Evolutionary conservation across 805 yeast species (phyloP), one percentile per base, ranked within the genome.

Genomic region (Cyberlindnera mississippiensis): DNA sequence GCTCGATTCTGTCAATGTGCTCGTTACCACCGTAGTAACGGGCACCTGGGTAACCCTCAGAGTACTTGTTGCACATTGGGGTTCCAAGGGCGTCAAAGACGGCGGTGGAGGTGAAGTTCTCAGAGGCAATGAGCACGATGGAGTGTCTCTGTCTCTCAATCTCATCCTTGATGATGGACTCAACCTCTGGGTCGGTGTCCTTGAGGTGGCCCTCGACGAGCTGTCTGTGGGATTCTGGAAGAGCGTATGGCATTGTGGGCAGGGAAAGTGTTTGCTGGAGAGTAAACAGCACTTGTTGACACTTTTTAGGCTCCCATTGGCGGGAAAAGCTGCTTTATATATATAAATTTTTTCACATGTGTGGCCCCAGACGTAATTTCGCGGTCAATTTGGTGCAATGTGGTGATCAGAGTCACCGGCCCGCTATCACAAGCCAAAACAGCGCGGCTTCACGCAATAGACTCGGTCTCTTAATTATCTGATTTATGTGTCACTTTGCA

Each of bases 11-110:
- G 70, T 91, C 99, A 58, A 91, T 91, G 69, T 80, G 84, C 68
- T 91, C 89, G 63, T 91, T 91, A 65, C 99, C 99, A 66, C 99
- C 99, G 64, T 91, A 91, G 73, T 91, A 91, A 66, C 99, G 81
- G 50, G 89, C 96, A 53, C 96, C 96, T 32, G 99, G 99, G 69
- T 91, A 91, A 51, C 98, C 98, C 69, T 91, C 99, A 10, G 97
- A 89, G 71, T 91, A 91, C 72, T 91, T 91, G 78, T 91, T 91
- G 67, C 86, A 90, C 96, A 91, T 88, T 63, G 87, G 96, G 20
- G 96, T 85, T 51, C 98, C 98, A 59, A 91, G 75, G 37, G 88
- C 79, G 63, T 91, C 96, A 79, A 91, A 85, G 26, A 91, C 99
- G 18, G 96, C 83, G 53, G 83, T 85, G 37, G 97, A 85, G 42